These are phyloP conservation scores for Saccharomyces hybrid DNA, from an alignment of 1,139 yeast species.

Conservation along the genomic window DNA sequence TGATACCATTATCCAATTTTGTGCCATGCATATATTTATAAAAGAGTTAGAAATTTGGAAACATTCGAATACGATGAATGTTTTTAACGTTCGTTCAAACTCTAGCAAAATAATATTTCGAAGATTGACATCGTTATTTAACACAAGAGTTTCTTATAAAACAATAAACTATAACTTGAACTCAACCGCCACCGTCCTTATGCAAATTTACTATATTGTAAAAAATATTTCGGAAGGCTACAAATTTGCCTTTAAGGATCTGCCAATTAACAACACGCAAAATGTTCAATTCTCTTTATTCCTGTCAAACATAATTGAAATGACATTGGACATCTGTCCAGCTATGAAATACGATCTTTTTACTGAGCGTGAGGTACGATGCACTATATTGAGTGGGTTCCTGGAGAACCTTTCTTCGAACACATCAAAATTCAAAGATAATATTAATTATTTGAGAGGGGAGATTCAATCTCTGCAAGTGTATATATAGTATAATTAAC, in stretches of 20 bases:
- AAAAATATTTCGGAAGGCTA: slow-evolving; percentile 13
- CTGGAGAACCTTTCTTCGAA: slow-evolving; percentile 5
- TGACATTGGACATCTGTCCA: not conserved
- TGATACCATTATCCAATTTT: slow-evolving; percentile 15
- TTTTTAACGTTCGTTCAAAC: slow-evolving; percentile 9
- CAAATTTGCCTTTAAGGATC: slow-evolving; percentile 4
- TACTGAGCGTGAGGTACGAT: slow-evolving; percentile 3
- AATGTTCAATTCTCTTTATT: slow-evolving; percentile 4
- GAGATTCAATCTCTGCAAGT: slow-evolving; percentile 3
- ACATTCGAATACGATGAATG: slow-evolving; percentile 13
- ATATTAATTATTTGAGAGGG: slow-evolving; percentile 1
- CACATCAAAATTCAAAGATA: slow-evolving; percentile 6
- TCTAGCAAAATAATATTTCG: slow-evolving; percentile 11
- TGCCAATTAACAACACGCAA: slow-evolving; percentile 2
- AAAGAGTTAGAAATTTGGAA: slow-evolving; percentile 22
- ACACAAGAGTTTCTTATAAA: slow-evolving; percentile 24
- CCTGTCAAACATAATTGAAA: not conserved
- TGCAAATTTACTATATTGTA: slow-evolving; percentile 17
- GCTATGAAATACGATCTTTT: slow-evolving; percentile 1
- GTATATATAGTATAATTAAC: slow-evolving; percentile 2
- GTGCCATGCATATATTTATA: slow-evolving; percentile 22
- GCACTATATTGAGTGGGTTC: slow-evolving; percentile 6
- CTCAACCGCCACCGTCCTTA: slow-evolving; percentile 12
- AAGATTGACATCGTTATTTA: slow-evolving; percentile 9
- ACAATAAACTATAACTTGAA: slow-evolving; percentile 18